Conservation (phyloP, 2,329 filamentous ascomycete genomes). For the Cladophialophora psammophila region DNA sequence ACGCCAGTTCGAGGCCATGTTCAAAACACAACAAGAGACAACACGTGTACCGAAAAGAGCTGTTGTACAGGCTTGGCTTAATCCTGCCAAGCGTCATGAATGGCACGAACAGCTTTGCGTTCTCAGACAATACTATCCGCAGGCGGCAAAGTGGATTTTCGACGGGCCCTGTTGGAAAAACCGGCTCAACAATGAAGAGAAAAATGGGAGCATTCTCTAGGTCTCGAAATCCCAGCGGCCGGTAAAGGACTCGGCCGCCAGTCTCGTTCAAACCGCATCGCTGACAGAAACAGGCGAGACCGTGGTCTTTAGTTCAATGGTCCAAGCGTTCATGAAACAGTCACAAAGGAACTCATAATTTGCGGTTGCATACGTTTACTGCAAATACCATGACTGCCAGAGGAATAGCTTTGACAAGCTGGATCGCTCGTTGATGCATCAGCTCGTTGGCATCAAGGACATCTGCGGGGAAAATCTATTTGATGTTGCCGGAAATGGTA, state of each 20-base stretch:
- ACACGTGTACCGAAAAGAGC: not conserved
- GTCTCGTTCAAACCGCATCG: not conserved
- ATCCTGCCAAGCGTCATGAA: not conserved
- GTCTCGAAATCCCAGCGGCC: not conserved
- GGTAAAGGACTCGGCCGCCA: not conserved
- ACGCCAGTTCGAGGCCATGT: not conserved
- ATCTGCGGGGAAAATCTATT: not conserved
- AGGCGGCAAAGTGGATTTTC: not conserved
- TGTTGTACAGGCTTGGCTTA: not conserved
- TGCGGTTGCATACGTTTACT: not conserved
- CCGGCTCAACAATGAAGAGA: conserved; percentile 4
- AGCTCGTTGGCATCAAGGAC: not conserved
- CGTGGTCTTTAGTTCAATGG: not conserved
- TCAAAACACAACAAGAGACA: conserved; percentile 9
- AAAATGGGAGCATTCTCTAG: not conserved
- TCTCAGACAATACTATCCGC: not conserved
- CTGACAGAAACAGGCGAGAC: not conserved
- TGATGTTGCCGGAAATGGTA: not conserved
- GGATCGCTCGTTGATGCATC: not conserved
- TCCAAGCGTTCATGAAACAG: not conserved
- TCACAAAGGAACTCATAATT: not conserved
- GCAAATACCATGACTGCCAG: not conserved
- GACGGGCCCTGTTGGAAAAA: conserved; percentile 2
- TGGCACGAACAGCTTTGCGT: conserved; percentile 4
- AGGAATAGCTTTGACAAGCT: not conserved